phyloP scores from a whole-genome alignment of 805 yeast genomes.

The Metschnikowia picachoensis region DNA sequence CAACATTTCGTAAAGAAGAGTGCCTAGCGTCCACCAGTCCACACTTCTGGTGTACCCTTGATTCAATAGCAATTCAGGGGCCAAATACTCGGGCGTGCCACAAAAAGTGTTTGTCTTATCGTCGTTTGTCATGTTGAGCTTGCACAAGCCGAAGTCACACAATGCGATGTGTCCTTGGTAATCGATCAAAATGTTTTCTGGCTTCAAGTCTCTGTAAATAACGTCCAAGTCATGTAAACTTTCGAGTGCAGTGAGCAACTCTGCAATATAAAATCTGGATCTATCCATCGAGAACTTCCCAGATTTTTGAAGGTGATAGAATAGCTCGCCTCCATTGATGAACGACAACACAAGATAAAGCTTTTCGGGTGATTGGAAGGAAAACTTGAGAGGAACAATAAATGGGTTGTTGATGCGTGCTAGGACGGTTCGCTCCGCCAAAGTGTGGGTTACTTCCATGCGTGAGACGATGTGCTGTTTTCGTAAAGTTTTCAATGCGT shows the following conservation, averaged over 20 bases:
- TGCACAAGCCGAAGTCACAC: constrained; percentile 96
- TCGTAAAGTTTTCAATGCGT: constrained; percentile 90
- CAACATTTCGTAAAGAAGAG: constrained; percentile 89
- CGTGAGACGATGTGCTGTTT: constrained; percentile 92
- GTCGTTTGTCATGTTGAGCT: constrained; percentile 86
- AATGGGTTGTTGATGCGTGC: constrained; percentile 93
- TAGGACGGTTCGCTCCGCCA: constrained; percentile 93
- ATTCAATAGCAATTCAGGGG: constrained; percentile 88
- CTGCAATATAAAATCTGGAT: constrained; percentile 91
- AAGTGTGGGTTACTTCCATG: constrained; percentile 91
- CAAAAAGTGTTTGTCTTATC: constrained; percentile 92
- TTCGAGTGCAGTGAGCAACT: constrained; percentile 87
- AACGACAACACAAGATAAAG: constrained; percentile 85
- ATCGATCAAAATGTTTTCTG: constrained; percentile 90
- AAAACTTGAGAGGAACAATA: constrained; percentile 92
- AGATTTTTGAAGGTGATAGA: constrained; percentile 88
- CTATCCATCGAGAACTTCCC: constrained; percentile 87
- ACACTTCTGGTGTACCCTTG: constrained; percentile 94
- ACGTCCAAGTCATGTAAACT: constrained; percentile 87
- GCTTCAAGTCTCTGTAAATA: constrained; percentile 92
- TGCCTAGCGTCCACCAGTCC: constrained; percentile 99
- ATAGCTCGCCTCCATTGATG: constrained; percentile 95
- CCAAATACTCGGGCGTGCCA: constrained; percentile 96
- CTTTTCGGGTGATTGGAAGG: constrained; percentile 96
- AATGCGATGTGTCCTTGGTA: constrained; percentile 97